phyloP scores from a whole-genome alignment of 805 yeast species.

The Nakazawaea molendinolei region DNA sequence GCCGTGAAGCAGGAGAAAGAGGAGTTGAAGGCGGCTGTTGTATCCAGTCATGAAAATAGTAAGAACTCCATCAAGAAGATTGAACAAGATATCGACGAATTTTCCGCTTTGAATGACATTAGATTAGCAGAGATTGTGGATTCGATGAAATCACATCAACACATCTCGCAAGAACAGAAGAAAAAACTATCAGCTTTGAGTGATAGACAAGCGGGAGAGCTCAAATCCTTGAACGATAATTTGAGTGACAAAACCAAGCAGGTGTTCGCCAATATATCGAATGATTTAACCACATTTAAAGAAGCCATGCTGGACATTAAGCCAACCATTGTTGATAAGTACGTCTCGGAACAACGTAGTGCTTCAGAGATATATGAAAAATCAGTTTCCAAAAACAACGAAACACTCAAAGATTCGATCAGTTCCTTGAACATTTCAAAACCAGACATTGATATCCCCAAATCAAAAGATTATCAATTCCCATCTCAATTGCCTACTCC shows the following conservation, averaged over 20 bases:
- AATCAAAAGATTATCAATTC: background rate
- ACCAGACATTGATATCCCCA: background rate
- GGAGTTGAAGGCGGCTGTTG: background rate
- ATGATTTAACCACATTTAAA: background rate
- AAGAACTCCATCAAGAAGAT: background rate
- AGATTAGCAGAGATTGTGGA: too few relatives aligned
- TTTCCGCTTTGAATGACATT: too few relatives aligned
- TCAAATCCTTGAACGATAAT: background rate
- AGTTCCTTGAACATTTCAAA: background rate
- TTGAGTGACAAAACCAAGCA: background rate
- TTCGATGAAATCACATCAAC: too few relatives aligned
- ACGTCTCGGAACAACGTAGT: background rate
- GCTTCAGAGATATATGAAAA: background rate
- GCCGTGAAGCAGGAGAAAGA: constrained; percentile 1
- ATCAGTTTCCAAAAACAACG: background rate
- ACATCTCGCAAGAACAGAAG: too few relatives aligned
- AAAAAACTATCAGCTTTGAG: too few relatives aligned
- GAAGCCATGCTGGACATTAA: background rate
- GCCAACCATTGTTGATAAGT: constrained; percentile 4
- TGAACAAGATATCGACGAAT: too few relatives aligned
- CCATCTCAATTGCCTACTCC: constrained; percentile 1
- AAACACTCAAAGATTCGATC: background rate
- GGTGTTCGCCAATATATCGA: background rate
- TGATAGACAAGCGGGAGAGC: background rate
- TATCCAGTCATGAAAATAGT: background rate